Evolutionary conservation across 2,329 filamentous ascomycete species (phyloP), one percentile per base, ranked within the genome.

Genomic region (Daldinia eschscholtzii): DNA sequence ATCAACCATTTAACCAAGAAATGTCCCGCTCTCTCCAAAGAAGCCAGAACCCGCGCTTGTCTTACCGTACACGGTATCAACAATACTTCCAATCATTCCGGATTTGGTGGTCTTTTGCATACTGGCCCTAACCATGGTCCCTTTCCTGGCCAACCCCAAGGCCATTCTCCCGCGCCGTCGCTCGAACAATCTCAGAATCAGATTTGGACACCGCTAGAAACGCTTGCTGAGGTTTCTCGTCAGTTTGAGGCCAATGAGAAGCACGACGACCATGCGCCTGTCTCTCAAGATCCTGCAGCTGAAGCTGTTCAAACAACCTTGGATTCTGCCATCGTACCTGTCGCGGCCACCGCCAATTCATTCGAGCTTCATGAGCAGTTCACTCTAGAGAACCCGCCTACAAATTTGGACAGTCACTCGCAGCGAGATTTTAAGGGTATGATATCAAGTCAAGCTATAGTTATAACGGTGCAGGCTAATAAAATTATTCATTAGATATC

Each of bases 141-240:
- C 61, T 48, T 71, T 71, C 15, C 68, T 71, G 20, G 28, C 20
- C 42, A 55, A 9, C 35, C 55, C 64, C 72, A 44, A 9, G 44
- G 12, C 44, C 63, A 53, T 35, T 44, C 12, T 35, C 20, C 61
- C 50, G 67, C 55, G 53, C 63, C 70, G 75, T 84, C 6, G 83
- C 85, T 1, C 76, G 79, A 64, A 77, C 64, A 67, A 48, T 18
- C 42, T 41, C 79, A 80, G 62, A 83, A 84, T 70, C 87, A 88
- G 72, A 88, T 89, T 72, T 93, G 93, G 85, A 93, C 93, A 68
- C 92, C 93, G 1, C 84, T 97, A 41, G 93, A 97, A 78, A 94
- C 94, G 4, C 85, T 97, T 23, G 94, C 94, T 35, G 94, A 97
- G 80, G 94, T 94, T 0, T 97, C 94, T 57, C 88, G 93, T 57